A percentile compares a stretch with the other conserved stretches of the same genome.
Conservation (phyloP, 352 stramenopile species). For the Phytophthora quininea region DNA sequence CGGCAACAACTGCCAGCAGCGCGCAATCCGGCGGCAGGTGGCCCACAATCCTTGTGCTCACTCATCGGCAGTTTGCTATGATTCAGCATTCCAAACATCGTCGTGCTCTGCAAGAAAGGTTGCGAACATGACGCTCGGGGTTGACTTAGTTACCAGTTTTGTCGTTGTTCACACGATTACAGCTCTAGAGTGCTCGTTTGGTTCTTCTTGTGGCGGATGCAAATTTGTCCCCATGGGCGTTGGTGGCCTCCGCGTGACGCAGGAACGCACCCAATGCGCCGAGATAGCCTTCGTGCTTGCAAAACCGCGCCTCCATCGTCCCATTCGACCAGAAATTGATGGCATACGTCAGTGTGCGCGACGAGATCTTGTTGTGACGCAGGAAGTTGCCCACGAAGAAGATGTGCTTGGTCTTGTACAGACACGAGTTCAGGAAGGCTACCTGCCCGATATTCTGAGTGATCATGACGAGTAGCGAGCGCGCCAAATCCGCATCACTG, state of each 20-base stretch:
- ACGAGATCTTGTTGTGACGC: constrained; percentile 97
- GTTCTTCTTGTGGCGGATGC: constrained; percentile 40
- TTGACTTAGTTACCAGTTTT: background rate
- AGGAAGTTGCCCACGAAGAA: constrained; percentile 99
- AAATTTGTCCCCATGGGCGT: constrained; percentile 73
- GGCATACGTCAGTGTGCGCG: constrained; percentile 91
- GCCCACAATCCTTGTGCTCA: background rate
- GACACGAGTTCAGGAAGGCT: constrained; percentile 97
- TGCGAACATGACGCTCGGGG: too few relatives aligned
- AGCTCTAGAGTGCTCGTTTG: constrained; percentile 10
- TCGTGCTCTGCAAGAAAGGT: too few relatives aligned
- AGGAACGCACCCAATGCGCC: constrained; percentile 98
- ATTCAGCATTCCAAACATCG: too few relatives aligned
- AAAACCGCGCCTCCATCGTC: constrained; percentile 92
- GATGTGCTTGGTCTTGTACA: constrained; percentile 97
- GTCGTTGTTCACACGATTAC: background rate
- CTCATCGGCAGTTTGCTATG: background rate
- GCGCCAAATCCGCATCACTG: constrained; percentile 95
- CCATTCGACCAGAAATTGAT: constrained; percentile 99
- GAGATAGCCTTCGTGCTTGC: constrained; percentile 98
- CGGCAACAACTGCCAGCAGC: background rate
- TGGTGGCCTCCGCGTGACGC: constrained; percentile 75
- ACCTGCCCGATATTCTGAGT: constrained; percentile 98
- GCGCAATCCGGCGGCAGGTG: background rate
- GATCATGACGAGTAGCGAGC: constrained; percentile 98